Conservation (phyloP, 2,329 filamentous ascomycete genomes). For the Delphinella strobiligena region DNA sequence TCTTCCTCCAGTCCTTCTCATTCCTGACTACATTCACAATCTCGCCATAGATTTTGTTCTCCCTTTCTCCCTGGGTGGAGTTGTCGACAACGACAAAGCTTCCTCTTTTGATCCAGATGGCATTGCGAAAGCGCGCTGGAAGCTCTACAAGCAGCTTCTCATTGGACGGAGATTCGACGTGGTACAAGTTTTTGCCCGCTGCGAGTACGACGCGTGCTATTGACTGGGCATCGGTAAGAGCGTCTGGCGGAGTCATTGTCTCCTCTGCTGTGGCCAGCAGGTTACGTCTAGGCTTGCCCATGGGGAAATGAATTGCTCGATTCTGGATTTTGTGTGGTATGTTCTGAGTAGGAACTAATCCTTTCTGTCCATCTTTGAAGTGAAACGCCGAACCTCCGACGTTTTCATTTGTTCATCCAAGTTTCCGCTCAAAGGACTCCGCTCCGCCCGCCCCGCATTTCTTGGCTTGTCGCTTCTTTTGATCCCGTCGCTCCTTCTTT, state of each 20-base stretch:
- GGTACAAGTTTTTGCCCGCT: slow-evolving; percentile 82
- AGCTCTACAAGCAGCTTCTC: slow-evolving; percentile 66
- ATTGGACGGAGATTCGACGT: slow-evolving; percentile 57
- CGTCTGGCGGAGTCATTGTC: slow-evolving; percentile 47
- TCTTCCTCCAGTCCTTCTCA: slow-evolving; percentile 85
- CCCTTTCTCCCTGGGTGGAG: slow-evolving; percentile 48
- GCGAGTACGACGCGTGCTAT: slow-evolving; percentile 71
- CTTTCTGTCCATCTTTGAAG: too few species aligned
- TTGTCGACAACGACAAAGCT: slow-evolving; percentile 79
- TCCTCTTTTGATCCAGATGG: slow-evolving; percentile 84
- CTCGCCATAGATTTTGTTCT: slow-evolving; percentile 72
- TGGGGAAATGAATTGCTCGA: too few species aligned
- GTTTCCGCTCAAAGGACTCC: too few species aligned
- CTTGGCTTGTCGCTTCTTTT: too few species aligned
- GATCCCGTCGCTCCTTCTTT: too few species aligned
- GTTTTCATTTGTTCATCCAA: too few species aligned
- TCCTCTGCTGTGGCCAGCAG: slow-evolving; percentile 68
- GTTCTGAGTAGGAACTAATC: too few species aligned
- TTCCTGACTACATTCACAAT: slow-evolving; percentile 89
- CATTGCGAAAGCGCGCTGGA: slow-evolving; percentile 73
- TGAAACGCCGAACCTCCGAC: too few species aligned
- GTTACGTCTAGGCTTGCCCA: slow-evolving; percentile 66
- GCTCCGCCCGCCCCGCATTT: too few species aligned
- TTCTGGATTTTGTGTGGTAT: too few species aligned
- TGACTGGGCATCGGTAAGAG: slow-evolving; percentile 39